Evolutionary conservation across 2,329 filamentous ascomycete genomes (phyloP).

Genomic region (Zymoseptoria brevis): DNA sequence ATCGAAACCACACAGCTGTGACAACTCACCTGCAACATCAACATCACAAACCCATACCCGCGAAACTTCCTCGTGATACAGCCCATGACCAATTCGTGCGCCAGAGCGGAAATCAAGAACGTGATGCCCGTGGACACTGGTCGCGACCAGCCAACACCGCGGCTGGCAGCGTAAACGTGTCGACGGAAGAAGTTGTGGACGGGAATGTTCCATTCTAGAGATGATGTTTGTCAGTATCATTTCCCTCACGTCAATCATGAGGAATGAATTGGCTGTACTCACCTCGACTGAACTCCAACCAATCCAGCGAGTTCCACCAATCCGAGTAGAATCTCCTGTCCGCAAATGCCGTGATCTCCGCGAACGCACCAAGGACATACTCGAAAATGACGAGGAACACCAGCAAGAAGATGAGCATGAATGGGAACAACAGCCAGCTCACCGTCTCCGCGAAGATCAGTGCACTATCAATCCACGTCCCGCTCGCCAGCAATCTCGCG

Average conservation of each 20-base stretch:
- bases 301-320: constrained; percentile 69
- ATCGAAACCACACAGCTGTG: not conserved
- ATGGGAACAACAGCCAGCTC: constrained; percentile 86
- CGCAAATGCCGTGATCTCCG: constrained; percentile 75
- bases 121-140: constrained; percentile 77
- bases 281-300: constrained; percentile 69
- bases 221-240: constrained; percentile 29
- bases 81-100: constrained; percentile 93
- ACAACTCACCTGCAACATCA: constrained; percentile 59
- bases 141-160: constrained; percentile 62
- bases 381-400: constrained; percentile 99
- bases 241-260: not conserved
- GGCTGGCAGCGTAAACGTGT: constrained; percentile 83
- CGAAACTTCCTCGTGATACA: constrained; percentile 96
- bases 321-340: constrained; percentile 87
- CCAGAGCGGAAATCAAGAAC: constrained; percentile 80
- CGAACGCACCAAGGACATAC: constrained; percentile 88
- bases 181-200: constrained; percentile 91
- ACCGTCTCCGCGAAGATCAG: constrained; percentile 85
- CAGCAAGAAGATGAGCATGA: constrained; percentile 90
- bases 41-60: constrained; percentile 85
- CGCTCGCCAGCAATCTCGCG: constrained; percentile 41
- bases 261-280: not conserved
- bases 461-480: constrained; percentile 54
- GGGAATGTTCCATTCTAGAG: constrained; percentile 93